Percentiles rank a stretch among this genome's conserved stretches.
phyloP scores from a whole-genome alignment of 1,284 basidiomycete genomes.

The Sphaerobolus stellatus region DNA sequence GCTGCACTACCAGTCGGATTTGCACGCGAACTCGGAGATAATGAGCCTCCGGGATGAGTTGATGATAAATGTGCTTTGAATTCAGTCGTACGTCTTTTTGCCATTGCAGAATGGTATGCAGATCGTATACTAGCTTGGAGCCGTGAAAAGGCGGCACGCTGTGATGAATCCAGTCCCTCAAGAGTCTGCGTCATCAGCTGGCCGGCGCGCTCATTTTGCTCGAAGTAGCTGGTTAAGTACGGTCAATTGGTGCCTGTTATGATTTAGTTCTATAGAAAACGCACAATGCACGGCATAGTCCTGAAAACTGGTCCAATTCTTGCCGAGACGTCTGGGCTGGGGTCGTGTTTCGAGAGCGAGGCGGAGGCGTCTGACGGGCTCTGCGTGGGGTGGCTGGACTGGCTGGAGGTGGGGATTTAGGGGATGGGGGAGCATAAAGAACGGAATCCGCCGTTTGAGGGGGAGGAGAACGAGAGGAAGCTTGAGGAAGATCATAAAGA shows the following conservation, averaged over 20 bases:
- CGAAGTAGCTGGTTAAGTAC: constrained; percentile 81
- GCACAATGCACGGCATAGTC: constrained; percentile 71
- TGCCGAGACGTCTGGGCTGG: constrained; percentile 55
- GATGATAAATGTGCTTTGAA: constrained; percentile 73
- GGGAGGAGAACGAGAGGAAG: constrained; percentile 48
- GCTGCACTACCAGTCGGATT: constrained; percentile 59
- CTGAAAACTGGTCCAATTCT: constrained; percentile 72
- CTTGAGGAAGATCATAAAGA: constrained; percentile 74
- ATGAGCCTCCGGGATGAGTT: constrained; percentile 68
- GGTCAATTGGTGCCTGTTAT: too few species aligned
- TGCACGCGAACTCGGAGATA: constrained; percentile 66
- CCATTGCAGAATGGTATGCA: constrained; percentile 70
- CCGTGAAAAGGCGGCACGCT: constrained; percentile 73
- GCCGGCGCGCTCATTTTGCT: constrained; percentile 72
- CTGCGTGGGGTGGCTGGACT: constrained; percentile 14
- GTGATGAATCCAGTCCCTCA: constrained; percentile 69
- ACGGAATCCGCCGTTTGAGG: constrained; percentile 42
- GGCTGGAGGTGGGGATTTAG: constrained; percentile 49
- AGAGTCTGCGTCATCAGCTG: constrained; percentile 75
- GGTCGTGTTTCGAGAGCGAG: constrained; percentile 59
- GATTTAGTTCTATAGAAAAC: too few species aligned
- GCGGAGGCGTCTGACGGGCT: constrained; percentile 47
- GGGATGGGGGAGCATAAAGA: constrained; percentile 45
- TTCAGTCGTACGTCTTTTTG: constrained; percentile 66
- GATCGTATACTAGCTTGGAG: constrained; percentile 75